A percentile compares a stretch with the other conserved stretches of the same genome.
These are phyloP conservation scores for Haplosporangium sp. DNA, from an alignment of 371 early-diverging fungal species.

Conservation along the genomic window DNA sequence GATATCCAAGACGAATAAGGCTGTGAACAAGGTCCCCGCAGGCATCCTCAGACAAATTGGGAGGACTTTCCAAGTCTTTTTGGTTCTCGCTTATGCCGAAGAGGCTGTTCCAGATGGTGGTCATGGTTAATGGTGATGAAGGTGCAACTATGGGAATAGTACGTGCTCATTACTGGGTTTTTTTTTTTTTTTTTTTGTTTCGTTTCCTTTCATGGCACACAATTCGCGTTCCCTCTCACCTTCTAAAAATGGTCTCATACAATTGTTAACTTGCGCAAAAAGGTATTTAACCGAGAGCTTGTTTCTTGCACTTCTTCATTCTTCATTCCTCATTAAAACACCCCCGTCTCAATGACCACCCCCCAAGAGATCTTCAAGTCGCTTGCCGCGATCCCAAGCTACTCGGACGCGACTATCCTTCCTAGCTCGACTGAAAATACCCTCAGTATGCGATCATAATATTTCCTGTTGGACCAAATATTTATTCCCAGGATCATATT, in stretches of 20 bases:
- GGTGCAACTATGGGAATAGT: background rate
- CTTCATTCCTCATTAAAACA: background rate
- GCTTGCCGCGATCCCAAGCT: slow-evolving; percentile 54
- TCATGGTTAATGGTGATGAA: slow-evolving; percentile 16
- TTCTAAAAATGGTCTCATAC: background rate
- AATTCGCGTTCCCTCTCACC: background rate
- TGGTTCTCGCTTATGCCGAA: slow-evolving; percentile 33
- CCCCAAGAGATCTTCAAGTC: slow-evolving; percentile 54
- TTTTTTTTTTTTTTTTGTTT: background rate
- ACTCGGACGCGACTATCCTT: slow-evolving; percentile 55
- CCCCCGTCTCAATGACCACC: slow-evolving; percentile 23
- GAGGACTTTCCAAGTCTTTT: slow-evolving; percentile 33
- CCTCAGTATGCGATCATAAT: slow-evolving; percentile 19
- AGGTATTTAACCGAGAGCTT: background rate
- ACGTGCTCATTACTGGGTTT: too few relatives aligned
- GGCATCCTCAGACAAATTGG: slow-evolving; percentile 41
- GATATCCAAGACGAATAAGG: slow-evolving; percentile 41
- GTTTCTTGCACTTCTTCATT: background rate
- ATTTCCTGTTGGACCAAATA: background rate
- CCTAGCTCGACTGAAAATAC: slow-evolving; percentile 37
- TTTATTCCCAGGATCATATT: background rate
- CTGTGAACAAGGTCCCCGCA: slow-evolving; percentile 45
- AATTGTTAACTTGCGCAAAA: background rate
- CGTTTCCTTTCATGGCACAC: slow-evolving; percentile 21
- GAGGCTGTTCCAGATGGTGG: slow-evolving; percentile 39